phyloP scores from a whole-genome alignment of 495 filamentous ascomycete genomes.

The Aspergillus heteromorphus region DNA sequence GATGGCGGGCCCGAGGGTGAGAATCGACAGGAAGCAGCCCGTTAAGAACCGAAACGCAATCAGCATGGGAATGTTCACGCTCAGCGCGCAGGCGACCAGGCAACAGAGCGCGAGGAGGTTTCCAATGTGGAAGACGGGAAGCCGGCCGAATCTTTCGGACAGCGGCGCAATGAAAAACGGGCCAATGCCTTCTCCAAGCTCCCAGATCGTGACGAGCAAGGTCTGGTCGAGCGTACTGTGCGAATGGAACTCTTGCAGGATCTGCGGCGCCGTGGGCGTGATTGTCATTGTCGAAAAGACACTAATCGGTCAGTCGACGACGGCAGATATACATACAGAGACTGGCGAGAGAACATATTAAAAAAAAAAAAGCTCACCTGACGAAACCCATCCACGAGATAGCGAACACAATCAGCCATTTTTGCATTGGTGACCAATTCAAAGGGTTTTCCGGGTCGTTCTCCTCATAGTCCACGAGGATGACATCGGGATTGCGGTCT shows the following conservation, averaged over 20 bases:
- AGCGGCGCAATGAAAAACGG: not conserved
- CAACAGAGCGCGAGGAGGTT: not conserved
- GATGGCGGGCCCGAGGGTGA: not conserved
- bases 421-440: not conserved
- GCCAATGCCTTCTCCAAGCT: not conserved
- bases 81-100: not conserved
- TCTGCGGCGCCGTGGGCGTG: not conserved
- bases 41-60: not conserved
- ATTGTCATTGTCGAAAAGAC: too few species aligned
- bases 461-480: too few species aligned
- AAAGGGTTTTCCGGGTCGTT: not conserved
- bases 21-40: not conserved
- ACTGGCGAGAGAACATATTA: too few species aligned
- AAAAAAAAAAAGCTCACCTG: not conserved
- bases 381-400: not conserved
- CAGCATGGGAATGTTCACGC: not conserved
- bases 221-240: constrained; percentile 3
- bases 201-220: constrained; percentile 4
- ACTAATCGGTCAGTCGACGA: too few species aligned
- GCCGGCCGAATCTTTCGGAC: not conserved
- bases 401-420: not conserved
- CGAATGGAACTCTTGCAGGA: not conserved
- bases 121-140: not conserved
- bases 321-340: not conserved
- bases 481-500: too few species aligned